phyloP scores from a whole-genome alignment of 352 stramenopile species.

The Pythium insidiosum region DNA sequence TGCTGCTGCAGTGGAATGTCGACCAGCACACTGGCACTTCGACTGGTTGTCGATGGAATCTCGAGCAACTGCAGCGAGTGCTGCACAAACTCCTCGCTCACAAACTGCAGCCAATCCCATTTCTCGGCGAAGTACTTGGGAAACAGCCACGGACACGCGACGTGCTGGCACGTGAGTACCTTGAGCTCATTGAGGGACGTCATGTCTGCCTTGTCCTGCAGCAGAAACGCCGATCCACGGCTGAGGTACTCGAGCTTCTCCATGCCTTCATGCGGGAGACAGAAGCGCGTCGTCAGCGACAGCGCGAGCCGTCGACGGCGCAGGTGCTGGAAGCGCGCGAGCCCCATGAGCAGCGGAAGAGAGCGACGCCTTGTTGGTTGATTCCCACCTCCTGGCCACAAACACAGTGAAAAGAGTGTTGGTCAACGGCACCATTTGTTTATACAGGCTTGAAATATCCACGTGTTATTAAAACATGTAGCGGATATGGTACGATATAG shows the following conservation, averaged over 20 bases:
- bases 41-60: slow-evolving; percentile 10
- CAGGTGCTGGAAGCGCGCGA: no score
- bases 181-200: slow-evolving; percentile 1
- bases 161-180: slow-evolving; percentile 74
- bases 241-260: slow-evolving; percentile 65
- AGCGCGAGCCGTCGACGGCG: no score
- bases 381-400: no score
- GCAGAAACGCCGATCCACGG: slow-evolving; percentile 60
- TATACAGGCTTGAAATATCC: no score
- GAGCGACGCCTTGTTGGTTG: no score
- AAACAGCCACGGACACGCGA: slow-evolving; percentile 77
- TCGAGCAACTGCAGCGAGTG: slow-evolving; percentile 64
- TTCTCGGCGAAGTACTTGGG: slow-evolving; percentile 66
- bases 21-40: slow-evolving; percentile 35
- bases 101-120: slow-evolving; percentile 80
- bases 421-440: no score
- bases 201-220: slow-evolving; percentile 16
- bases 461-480: no score
- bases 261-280: slow-evolving; percentile 75
- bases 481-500: no score
- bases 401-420: no score
- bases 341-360: no score
- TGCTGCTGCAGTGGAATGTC: slow-evolving; percentile 42
- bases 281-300: slow-evolving; percentile 74
- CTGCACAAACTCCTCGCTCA: slow-evolving; percentile 63